phyloP scores from a whole-genome alignment of 2,329 filamentous ascomycete genomes.

The Bipolaris cookei region DNA sequence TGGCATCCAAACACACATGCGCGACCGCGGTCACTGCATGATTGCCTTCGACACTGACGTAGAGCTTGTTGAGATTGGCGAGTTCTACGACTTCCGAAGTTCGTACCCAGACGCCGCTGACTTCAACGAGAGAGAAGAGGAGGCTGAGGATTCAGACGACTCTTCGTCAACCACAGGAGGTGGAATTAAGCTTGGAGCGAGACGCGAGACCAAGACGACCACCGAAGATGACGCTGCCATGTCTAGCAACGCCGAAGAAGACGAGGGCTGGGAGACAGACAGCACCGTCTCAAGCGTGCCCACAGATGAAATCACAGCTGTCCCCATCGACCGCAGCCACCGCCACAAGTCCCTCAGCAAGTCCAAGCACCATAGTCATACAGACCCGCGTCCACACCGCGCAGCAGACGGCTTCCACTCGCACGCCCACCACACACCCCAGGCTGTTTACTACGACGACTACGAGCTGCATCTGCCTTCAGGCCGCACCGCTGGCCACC shows the following conservation, averaged over 20 bases:
- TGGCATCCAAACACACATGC: constrained; percentile 94
- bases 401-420: constrained; percentile 81
- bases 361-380: constrained; percentile 76
- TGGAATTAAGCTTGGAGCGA: constrained; percentile 73
- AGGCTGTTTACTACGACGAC: constrained; percentile 87
- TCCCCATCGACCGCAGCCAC: constrained; percentile 75
- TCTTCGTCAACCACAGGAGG: constrained; percentile 54
- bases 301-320: constrained; percentile 79
- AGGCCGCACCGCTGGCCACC: constrained; percentile 86
- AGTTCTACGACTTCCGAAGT: constrained; percentile 95
- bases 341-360: constrained; percentile 75
- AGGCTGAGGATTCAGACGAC: constrained; percentile 54
- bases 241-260: constrained; percentile 63
- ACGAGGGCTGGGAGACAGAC: constrained; percentile 95
- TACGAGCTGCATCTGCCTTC: constrained; percentile 92
- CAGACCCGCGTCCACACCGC: constrained; percentile 73
- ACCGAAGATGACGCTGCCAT: constrained; percentile 46
- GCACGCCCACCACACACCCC: constrained; percentile 73
- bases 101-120: constrained; percentile 86
- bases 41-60: constrained; percentile 88
- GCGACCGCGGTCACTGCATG: constrained; percentile 95
- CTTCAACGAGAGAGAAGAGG: constrained; percentile 58
- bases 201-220: constrained; percentile 57
- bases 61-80: constrained; percentile 91
- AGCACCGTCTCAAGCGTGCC: constrained; percentile 84